Conservation (phyloP, 495 filamentous ascomycete species). For the Bacidia rubella region DNA sequence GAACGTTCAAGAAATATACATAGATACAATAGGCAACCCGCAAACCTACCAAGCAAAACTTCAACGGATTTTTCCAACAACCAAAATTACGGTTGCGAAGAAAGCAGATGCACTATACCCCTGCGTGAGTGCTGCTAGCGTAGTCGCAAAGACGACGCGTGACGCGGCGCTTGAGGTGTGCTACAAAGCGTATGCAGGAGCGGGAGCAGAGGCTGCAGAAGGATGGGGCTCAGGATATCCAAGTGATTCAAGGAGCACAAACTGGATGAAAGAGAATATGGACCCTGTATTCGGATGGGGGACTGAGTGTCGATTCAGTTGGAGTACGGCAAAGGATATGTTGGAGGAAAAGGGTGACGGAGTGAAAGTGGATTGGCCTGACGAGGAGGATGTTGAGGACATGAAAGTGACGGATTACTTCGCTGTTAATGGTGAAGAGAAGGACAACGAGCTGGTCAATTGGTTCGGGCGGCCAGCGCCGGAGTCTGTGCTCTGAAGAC, state of each 20-base stretch:
- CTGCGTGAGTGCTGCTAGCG: constrained; percentile 82
- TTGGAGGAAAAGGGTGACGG: constrained; percentile 51
- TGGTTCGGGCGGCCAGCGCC: constrained; percentile 19
- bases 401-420: constrained; percentile 67
- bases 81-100: constrained; percentile 77
- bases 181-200: constrained; percentile 37
- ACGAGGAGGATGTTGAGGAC: constrained; percentile 49
- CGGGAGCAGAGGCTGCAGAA: constrained; percentile 18
- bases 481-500: constrained; percentile 16
- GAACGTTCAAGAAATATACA: constrained; percentile 76
- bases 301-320: constrained; percentile 80
- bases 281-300: constrained; percentile 94
- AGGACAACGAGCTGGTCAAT: constrained; percentile 13
- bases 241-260: constrained; percentile 65
- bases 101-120: constrained; percentile 93
- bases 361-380: constrained; percentile 72
- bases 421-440: constrained; percentile 16
- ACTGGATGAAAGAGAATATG: constrained; percentile 76
- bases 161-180: constrained; percentile 75
- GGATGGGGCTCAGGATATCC: constrained; percentile 90
- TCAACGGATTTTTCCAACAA: constrained; percentile 67
- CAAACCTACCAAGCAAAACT: constrained; percentile 70
- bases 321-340: constrained; percentile 83
- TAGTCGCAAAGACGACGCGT: constrained; percentile 90
- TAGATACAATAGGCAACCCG: constrained; percentile 85